Percentiles rank a stretch among this genome's conserved stretches.
These are phyloP conservation scores for Oryza punctata DNA, from an alignment of 176 grass and related monocot species.

Conservation along the genomic window DNA sequence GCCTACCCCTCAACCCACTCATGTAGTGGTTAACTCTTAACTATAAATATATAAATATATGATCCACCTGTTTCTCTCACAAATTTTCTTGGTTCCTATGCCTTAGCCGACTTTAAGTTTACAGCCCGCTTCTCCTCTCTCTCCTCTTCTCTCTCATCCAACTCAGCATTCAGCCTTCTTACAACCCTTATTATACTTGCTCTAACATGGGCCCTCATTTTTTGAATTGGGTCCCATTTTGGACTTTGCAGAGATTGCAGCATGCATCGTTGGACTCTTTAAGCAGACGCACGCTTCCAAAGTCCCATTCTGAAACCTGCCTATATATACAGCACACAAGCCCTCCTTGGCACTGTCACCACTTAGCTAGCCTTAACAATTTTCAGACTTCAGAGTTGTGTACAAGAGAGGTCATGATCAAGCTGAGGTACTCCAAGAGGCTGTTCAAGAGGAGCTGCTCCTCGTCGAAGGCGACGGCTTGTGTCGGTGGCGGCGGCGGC, in stretches of 20 bases:
- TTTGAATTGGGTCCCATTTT: slow-evolving; percentile 8
- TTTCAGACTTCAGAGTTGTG: background rate
- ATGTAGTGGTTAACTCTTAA: too few species aligned
- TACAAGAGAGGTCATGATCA: slow-evolving; percentile 60
- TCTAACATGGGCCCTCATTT: slow-evolving; percentile 20
- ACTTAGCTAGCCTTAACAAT: background rate
- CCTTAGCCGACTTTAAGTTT: too few species aligned
- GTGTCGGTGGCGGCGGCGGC: slow-evolving; percentile 27
- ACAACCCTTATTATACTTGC: too few species aligned
- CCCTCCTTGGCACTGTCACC: background rate
- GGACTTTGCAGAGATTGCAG: slow-evolving; percentile 43
- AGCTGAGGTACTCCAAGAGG: slow-evolving; percentile 89
- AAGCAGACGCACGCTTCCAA: slow-evolving; percentile 70
- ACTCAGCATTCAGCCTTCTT: too few species aligned
- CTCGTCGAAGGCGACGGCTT: slow-evolving; percentile 44
- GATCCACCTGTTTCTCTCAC: too few species aligned
- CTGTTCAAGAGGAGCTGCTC: slow-evolving; percentile 86
- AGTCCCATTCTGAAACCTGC: slow-evolving; percentile 28
- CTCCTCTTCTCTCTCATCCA: too few species aligned
- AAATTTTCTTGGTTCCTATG: too few species aligned
- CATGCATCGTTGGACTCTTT: slow-evolving; percentile 50
- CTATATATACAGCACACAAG: slow-evolving; percentile 22
- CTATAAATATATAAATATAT: too few species aligned
- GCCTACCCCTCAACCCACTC: too few species aligned
- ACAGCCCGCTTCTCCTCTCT: too few species aligned